Evolutionary conservation across 768 basidiomycete species (phyloP).

Genomic region (Tulasnella sp.): DNA sequence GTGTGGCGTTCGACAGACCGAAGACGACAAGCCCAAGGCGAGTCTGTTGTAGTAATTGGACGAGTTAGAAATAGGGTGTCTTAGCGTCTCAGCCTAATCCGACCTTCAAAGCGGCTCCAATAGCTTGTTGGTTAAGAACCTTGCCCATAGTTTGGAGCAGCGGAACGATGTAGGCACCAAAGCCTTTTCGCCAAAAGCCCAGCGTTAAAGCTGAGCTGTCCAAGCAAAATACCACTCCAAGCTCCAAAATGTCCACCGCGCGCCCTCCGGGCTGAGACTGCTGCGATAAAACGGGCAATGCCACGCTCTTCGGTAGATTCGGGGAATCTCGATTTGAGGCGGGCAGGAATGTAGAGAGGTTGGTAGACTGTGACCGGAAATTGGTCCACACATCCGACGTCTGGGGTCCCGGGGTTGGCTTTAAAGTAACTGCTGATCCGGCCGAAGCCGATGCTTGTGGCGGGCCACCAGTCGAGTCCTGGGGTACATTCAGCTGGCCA

Average conservation of each 20-base stretch:
- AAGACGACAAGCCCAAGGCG: conserved; percentile 28
- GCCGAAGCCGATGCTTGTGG: no score
- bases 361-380: conserved; percentile 28
- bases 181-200: background rate
- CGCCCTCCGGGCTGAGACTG: conserved; percentile 13
- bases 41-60: background rate
- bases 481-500: no score
- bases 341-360: conserved; percentile 8
- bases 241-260: conserved; percentile 11
- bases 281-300: background rate
- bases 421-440: no score
- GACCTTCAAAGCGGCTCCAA: background rate
- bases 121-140: background rate
- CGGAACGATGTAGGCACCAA: conserved; percentile 14
- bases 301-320: background rate
- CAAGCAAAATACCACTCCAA: conserved; percentile 19
- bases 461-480: no score
- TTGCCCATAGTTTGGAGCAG: conserved; percentile 13
- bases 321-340: conserved; percentile 8
- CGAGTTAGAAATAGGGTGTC: background rate
- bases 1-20: background rate
- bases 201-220: conserved; percentile 13
- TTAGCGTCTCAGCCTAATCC: background rate
- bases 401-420: no score
- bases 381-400: no score